Evolutionary conservation across 495 filamentous ascomycete genomes (phyloP), one percentile per base, ranked within the genome.

Genomic region (Trypethelium eluteriae): DNA sequence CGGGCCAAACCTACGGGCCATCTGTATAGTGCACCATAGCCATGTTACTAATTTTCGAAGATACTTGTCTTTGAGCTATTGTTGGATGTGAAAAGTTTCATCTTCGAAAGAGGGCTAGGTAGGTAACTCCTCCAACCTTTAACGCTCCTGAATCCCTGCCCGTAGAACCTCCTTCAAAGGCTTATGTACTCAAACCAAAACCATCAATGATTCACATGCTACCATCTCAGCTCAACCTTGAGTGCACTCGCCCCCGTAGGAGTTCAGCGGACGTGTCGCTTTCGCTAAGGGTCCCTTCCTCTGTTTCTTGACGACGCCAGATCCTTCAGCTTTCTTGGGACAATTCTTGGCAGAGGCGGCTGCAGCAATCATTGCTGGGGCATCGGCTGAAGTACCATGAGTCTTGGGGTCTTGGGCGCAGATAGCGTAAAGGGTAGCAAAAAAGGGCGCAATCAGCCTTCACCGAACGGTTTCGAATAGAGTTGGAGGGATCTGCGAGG

Each of bases 221-320:
- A 5, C 11, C 49, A 10, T 18, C 36, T 32, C 11, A 34, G 25
- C 32, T 32, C 2, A 11, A 2, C 36, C 7, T 10, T 36, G 25
- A 10, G 18, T 6, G 36, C n/a, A 1, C n/a, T 7, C 32, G n/a
- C 18, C 32, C 7, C 18, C 0, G 53, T 36, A 59, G 53, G 53
- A 59, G 53, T 59, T 59, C 53, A 59, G 32, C 53, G 53, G 53
- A 59, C 53, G 32, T 39, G 4, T 59, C 53, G 53, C 53, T 59
- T 59, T 59, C 53, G 53, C 53, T 59, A 32, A 59, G 18, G 53
- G 7, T 59, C 2, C 53, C 32, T 59, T 59, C 53, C 53, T 59
- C 32, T 59, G 53, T 59, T 59, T 59, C 53, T 59, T 59, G 53
- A 59, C 53, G 53, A 59, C 53, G 53, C 53, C 53, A 59, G 53